phyloP scores from a whole-genome alignment of 768 basidiomycete genomes.

The Macrocybe gigantea region DNA sequence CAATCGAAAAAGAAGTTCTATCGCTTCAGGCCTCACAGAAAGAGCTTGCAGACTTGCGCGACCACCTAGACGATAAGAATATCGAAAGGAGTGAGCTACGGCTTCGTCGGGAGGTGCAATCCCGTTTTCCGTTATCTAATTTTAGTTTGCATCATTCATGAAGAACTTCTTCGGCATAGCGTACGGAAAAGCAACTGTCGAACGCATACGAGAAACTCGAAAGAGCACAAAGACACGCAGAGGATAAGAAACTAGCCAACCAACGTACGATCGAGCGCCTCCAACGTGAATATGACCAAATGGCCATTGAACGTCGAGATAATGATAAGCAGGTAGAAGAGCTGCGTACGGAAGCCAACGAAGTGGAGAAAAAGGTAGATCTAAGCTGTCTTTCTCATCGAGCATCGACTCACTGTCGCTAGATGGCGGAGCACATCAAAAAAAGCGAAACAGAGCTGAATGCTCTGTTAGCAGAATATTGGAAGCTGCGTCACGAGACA shows the following conservation, averaged over 20 bases:
- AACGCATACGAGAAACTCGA: slow-evolving; percentile 84
- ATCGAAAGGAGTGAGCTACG: slow-evolving; percentile 70
- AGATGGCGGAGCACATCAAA: slow-evolving; percentile 77
- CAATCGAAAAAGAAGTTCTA: slow-evolving; percentile 61
- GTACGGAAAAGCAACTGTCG: slow-evolving; percentile 70
- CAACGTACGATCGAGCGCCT: slow-evolving; percentile 71
- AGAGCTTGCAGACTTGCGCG: slow-evolving; percentile 61
- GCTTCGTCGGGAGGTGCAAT: slow-evolving; percentile 59
- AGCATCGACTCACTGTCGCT: not conserved
- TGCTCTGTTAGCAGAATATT: slow-evolving; percentile 78
- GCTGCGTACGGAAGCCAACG: slow-evolving; percentile 62
- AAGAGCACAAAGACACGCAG: slow-evolving; percentile 70
- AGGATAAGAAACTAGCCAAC: slow-evolving; percentile 72
- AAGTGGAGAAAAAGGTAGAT: slow-evolving; percentile 58
- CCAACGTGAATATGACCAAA: slow-evolving; percentile 73
- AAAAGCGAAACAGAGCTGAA: slow-evolving; percentile 75
- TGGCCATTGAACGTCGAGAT: slow-evolving; percentile 69
- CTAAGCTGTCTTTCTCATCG: not conserved
- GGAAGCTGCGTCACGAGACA: slow-evolving; percentile 71
- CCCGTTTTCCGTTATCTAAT: not conserved
- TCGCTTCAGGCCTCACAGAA: slow-evolving; percentile 62
- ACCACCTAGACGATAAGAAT: slow-evolving; percentile 63
- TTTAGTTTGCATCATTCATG: not conserved
- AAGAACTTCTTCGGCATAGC: slow-evolving; percentile 33
- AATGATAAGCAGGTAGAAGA: slow-evolving; percentile 79